phyloP scores from a whole-genome alignment of 768 basidiomycete species.

The Paxillus involutus region DNA sequence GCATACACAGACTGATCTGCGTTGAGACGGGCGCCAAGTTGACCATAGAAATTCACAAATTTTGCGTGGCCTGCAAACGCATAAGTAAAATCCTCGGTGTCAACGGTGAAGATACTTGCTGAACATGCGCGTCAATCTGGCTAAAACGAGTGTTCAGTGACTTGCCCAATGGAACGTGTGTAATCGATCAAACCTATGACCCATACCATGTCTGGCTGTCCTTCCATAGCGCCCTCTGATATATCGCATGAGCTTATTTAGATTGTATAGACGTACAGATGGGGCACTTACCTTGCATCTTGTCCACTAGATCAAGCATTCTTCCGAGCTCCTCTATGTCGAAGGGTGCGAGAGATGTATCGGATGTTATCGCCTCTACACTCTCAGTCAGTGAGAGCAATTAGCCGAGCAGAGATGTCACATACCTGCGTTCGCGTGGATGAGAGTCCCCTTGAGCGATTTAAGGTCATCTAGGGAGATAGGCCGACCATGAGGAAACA shows the following conservation, averaged over 20 bases:
- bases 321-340: conserved; percentile 1
- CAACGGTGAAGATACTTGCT: not conserved
- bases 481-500: not conserved
- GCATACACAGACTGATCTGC: conserved; percentile 25
- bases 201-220: not conserved
- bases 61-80: conserved; percentile 19
- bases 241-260: not conserved
- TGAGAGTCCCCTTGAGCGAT: not conserved
- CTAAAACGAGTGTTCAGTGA: not conserved
- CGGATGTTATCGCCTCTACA: not conserved
- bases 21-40: conserved; percentile 35
- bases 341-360: conserved; percentile 4
- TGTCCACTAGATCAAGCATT: not conserved
- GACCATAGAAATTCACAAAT: conserved; percentile 38
- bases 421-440: not conserved
- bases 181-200: not conserved
- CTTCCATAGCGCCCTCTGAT: not conserved
- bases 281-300: conserved; percentile 1
- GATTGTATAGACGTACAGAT: not conserved
- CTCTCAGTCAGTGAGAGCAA: not conserved
- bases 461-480: not conserved
- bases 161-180: not conserved
- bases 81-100: not conserved
- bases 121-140: conserved; percentile 8
- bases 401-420: not conserved